Conservation (phyloP, 306 rosid genomes). For the Citrullus colocynthis region DNA sequence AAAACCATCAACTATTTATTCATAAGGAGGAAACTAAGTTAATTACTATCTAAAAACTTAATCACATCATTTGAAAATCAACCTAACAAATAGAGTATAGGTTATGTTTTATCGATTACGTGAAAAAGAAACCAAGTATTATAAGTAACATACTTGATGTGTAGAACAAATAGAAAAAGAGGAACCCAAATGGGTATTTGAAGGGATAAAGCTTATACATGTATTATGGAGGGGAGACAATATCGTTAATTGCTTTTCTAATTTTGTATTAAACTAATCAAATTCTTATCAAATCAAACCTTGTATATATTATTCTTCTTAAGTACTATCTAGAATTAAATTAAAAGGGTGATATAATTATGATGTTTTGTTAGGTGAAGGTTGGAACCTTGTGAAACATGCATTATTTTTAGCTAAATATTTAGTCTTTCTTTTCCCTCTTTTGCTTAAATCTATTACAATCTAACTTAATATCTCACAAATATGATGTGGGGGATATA, state of each 20-base stretch:
- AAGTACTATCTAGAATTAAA: neutral
- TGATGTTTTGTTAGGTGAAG: neutral
- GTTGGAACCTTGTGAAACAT: neutral
- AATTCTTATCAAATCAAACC: neutral
- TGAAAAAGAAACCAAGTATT: no score
- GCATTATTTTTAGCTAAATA: neutral
- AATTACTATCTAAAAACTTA: no score
- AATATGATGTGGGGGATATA: no score
- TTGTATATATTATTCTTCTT: neutral
- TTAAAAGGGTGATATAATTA: neutral
- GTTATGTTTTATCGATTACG: no score
- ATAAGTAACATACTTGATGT: neutral
- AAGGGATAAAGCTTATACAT: constrained; percentile 7
- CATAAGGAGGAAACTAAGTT: no score
- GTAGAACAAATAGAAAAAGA: neutral
- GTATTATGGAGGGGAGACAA: neutral
- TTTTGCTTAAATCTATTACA: neutral
- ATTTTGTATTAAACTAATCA: neutral
- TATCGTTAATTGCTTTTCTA: neutral
- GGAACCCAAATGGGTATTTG: neutral
- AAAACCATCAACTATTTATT: no score
- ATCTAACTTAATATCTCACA: no score
- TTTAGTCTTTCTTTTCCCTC: neutral
- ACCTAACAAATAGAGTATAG: no score
- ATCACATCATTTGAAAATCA: no score